Evolutionary conservation across 2,329 filamentous ascomycete genomes (phyloP), one percentile per base, ranked within the genome.

Genomic region (Paraphaeosphaeria sporulosa): DNA sequence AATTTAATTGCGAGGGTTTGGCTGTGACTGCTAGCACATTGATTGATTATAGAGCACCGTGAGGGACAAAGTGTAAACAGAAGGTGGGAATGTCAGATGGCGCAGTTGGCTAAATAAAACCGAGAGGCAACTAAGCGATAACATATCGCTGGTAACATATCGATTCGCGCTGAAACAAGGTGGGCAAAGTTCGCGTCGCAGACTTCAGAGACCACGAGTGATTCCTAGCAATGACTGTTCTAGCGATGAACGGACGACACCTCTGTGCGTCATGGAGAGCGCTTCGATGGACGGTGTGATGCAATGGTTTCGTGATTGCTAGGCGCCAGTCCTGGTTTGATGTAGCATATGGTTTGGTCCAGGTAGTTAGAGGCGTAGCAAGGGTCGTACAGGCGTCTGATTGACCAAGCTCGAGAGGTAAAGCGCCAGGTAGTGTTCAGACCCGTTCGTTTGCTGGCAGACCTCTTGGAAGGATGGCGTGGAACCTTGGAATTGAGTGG

Each of bases 71-170:
- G 9, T 46, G 40, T 52, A 46, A 46, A 30, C 48, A 46, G 21
- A 47, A 38, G 15, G 19, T 3, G 19, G 7, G 27, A 38, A 40
- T n/a, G n/a, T 8, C 4, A 34, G 23, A 54, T 30, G 21, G 21
- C 8, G 10, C 2, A 32, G 34, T 12, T 42, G 42, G 13, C 23
- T 27, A 44, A n/a, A 23, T 47, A 49, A 40, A 21, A n/a, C 5
- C 21, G 21, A 17, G 25, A 23, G 25, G 27, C 17, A 36, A 17
- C 5, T 17, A 27, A 32, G 49, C 52, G 60, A 59, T 59, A 59
- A 56, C 51, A 56, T 59, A 62, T 62, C 60, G 43, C 12, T 25
- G 42, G 17, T 54, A 55, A 56, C 57, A 44, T 21, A 42, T 36
- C 53, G 43, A 40, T 43, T 30, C 34, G 21, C 19, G 19, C 19